Evolutionary conservation across 1,139 yeast genomes (phyloP).

Genomic region (Yamadazyma epiphylla): DNA sequence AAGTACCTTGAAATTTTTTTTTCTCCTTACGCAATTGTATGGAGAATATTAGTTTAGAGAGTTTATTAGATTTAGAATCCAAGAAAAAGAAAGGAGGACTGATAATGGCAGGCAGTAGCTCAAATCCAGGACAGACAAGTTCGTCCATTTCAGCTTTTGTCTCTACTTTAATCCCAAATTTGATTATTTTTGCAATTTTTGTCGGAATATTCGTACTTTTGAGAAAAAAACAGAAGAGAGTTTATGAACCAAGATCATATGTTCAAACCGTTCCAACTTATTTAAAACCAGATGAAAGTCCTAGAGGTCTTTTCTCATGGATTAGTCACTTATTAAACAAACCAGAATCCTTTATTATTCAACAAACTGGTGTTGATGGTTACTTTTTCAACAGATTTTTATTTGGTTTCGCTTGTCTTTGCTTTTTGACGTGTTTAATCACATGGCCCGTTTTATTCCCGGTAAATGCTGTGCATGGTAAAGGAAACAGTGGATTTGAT

Average conservation of each 20-base stretch:
- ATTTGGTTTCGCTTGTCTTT: constrained; percentile 55
- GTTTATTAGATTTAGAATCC: background rate
- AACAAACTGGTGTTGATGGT: constrained; percentile 84
- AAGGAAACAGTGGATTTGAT: constrained; percentile 53
- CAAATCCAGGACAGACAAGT: constrained; percentile 2
- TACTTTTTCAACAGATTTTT: constrained; percentile 80
- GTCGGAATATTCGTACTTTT: constrained; percentile 55
- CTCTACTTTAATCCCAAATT: constrained; percentile 35
- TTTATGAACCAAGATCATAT: constrained; percentile 77
- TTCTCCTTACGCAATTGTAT: background rate
- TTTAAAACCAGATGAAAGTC: constrained; percentile 51
- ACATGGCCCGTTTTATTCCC: constrained; percentile 81
- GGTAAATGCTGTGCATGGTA: constrained; percentile 81
- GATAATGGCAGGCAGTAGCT: background rate
- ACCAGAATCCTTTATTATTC: constrained; percentile 67
- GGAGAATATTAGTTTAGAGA: background rate
- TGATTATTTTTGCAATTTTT: constrained; percentile 53
- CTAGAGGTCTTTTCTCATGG: constrained; percentile 58
- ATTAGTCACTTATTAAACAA: constrained; percentile 44
- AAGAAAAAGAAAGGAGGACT: background rate
- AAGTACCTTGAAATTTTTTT: background rate
- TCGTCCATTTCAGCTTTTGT: constrained; percentile 40
- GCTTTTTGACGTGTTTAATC: constrained; percentile 60
- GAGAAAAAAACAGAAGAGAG: constrained; percentile 62
- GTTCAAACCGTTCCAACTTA: constrained; percentile 40